Percentiles rank a stretch among this genome's conserved stretches.
Evolutionary conservation across 1,139 yeast genomes (phyloP).

Genomic region (Nakaseomyces sp.): DNA sequence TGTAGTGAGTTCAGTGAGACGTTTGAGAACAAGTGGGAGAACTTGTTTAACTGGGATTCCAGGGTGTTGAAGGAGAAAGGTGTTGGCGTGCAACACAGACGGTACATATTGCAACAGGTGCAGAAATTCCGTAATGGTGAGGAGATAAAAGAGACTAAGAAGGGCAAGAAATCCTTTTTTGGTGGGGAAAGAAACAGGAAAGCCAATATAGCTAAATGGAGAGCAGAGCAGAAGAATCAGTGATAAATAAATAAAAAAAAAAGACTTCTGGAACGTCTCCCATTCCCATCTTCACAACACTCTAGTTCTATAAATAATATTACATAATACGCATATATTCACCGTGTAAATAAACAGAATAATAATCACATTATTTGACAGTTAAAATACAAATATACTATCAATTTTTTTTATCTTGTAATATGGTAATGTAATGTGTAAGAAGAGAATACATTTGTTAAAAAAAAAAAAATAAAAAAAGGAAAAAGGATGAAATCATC

Average conservation of each 20-base stretch:
- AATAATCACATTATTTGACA: too few species aligned
- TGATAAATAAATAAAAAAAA: too few species aligned
- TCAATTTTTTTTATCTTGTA: too few species aligned
- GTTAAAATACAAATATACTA: too few species aligned
- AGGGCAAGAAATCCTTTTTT: slow-evolving; percentile 62
- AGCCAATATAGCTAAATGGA: slow-evolving; percentile 59
- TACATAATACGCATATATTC: neutral
- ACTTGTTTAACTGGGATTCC: slow-evolving; percentile 51
- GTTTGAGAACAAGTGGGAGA: slow-evolving; percentile 67
- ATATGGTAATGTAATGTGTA: too few species aligned
- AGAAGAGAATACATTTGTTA: too few species aligned
- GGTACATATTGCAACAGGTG: slow-evolving; percentile 43
- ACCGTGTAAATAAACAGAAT: neutral
- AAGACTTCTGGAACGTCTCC: too few species aligned
- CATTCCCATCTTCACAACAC: too few species aligned
- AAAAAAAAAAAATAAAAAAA: too few species aligned
- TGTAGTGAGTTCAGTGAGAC: slow-evolving; percentile 56
- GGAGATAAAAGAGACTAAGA: slow-evolving; percentile 48
- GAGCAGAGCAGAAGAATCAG: slow-evolving; percentile 47
- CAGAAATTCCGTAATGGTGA: slow-evolving; percentile 48
- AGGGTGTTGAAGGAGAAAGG: slow-evolving; percentile 65
- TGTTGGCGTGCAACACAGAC: slow-evolving; percentile 64
- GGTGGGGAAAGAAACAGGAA: slow-evolving; percentile 85
- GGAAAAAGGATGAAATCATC: too few species aligned
- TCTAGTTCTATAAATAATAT: too few species aligned